Evolutionary conservation across 352 stramenopile species (phyloP).

Genomic region (Phytophthora citricola): DNA sequence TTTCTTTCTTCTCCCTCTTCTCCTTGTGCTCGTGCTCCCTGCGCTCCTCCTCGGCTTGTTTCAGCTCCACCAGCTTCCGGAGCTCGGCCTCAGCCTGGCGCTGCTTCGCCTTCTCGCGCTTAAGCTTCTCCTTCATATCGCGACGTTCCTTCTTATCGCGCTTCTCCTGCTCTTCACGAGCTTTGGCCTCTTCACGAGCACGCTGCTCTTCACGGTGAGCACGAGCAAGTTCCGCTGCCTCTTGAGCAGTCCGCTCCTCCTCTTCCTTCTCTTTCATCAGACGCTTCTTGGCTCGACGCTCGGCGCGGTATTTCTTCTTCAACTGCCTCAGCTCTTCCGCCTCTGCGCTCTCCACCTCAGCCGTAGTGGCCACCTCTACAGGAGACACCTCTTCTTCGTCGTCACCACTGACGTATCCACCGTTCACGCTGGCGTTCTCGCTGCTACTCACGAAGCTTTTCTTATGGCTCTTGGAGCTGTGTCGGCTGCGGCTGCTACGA

Average conservation of each 20-base stretch:
- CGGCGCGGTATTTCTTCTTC: constrained; percentile 49
- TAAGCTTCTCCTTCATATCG: constrained; percentile 48
- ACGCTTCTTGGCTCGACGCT: constrained; percentile 48
- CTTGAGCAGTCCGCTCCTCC: constrained; percentile 38
- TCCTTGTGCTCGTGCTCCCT: constrained; percentile 42
- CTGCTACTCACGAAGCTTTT: constrained; percentile 42
- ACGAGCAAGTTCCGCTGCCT: constrained; percentile 47
- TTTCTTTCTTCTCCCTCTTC: constrained; percentile 47
- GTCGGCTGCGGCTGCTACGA: constrained; percentile 31
- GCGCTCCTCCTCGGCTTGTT: constrained; percentile 51
- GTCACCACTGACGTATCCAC: constrained; percentile 28
- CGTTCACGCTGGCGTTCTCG: constrained; percentile 26
- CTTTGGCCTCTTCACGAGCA: constrained; percentile 47
- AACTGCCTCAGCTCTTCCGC: constrained; percentile 38
- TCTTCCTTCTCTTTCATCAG: constrained; percentile 48
- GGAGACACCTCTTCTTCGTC: constrained; percentile 8
- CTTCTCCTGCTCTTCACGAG: constrained; percentile 46
- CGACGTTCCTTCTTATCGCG: constrained; percentile 49
- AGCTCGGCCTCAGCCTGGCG: constrained; percentile 47
- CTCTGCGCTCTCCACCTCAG: constrained; percentile 26
- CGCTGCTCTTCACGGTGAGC: constrained; percentile 48
- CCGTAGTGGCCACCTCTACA: neutral
- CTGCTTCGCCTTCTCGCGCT: constrained; percentile 48
- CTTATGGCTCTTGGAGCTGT: constrained; percentile 35
- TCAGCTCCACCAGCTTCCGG: constrained; percentile 42